Evolutionary conservation across 1,284 basidiomycete genomes (phyloP).

Genomic region (Leccinum pachyderme): DNA sequence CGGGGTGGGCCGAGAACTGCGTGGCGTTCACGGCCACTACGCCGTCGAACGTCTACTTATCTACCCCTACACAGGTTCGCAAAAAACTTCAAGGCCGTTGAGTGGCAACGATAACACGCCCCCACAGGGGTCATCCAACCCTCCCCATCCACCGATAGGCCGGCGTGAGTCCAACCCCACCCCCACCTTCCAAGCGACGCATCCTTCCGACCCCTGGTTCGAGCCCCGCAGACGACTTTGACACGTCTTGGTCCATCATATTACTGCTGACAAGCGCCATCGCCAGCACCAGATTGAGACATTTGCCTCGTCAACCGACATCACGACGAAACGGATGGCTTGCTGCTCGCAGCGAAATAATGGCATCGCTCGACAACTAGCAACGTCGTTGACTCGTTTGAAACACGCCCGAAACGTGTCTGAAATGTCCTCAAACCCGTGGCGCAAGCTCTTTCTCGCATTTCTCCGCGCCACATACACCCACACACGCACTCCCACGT

Average conservation of each 20-base stretch:
- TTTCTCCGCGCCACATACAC: not conserved
- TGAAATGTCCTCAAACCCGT: not conserved
- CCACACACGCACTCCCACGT: not conserved
- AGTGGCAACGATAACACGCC: not conserved
- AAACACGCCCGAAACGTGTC: not conserved
- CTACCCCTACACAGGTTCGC: not conserved
- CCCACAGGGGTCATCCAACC: not conserved
- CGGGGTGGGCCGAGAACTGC: not conserved
- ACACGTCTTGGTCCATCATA: not conserved
- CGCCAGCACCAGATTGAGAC: not conserved
- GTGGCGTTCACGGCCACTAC: not conserved
- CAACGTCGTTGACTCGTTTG: not conserved
- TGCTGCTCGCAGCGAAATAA: not conserved
- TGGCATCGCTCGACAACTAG: not conserved
- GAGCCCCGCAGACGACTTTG: not conserved
- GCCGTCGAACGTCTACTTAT: not conserved
- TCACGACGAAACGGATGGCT: not conserved
- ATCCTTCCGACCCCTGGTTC: not conserved
- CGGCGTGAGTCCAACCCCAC: not conserved
- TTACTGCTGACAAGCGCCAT: not conserved
- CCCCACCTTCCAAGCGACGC: not conserved
- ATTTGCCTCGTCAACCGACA: not conserved
- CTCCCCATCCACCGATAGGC: not conserved
- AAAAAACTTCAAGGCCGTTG: not conserved
- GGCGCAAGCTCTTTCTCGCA: not conserved